phyloP scores from a whole-genome alignment of 352 stramenopile species.

The Phytophthora ramorum region DNA sequence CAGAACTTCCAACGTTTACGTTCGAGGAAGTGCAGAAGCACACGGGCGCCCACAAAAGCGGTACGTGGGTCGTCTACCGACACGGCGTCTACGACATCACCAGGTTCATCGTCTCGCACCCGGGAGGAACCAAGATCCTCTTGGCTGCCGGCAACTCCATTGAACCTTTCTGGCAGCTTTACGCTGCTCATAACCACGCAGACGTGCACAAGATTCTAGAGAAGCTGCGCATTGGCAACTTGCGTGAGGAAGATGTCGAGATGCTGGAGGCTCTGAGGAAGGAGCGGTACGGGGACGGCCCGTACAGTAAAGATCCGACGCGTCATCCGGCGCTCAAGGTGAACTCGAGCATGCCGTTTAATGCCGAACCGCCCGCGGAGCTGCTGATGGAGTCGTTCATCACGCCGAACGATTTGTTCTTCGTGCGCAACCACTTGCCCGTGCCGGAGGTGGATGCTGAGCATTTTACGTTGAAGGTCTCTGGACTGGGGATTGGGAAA shows the following conservation, averaged over 20 bases:
- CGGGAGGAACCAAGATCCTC: slow-evolving; percentile 92
- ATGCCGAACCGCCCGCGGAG: slow-evolving; percentile 93
- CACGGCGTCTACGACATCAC: slow-evolving; percentile 98
- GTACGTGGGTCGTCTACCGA: slow-evolving; percentile 94
- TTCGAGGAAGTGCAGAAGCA: slow-evolving; percentile 79
- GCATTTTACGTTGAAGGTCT: slow-evolving; percentile 72
- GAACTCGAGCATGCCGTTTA: slow-evolving; percentile 95
- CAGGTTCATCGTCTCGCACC: slow-evolving; percentile 95
- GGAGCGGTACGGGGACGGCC: slow-evolving; percentile 87
- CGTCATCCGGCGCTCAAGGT: slow-evolving; percentile 91
- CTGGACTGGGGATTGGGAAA: slow-evolving; percentile 63
- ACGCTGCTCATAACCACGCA: slow-evolving; percentile 95
- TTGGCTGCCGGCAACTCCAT: slow-evolving; percentile 88
- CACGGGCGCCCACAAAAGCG: slow-evolving; percentile 69
- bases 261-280: slow-evolving; percentile 87
- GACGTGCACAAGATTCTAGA: slow-evolving; percentile 94
- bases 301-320: slow-evolving; percentile 94
- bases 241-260: slow-evolving; percentile 88
- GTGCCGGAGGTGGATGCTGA: slow-evolving; percentile 90
- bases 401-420: slow-evolving; percentile 97
- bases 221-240: slow-evolving; percentile 90
- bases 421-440: slow-evolving; percentile 98
- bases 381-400: slow-evolving; percentile 95
- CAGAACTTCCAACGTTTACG: slow-evolving; percentile 65
- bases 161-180: slow-evolving; percentile 96